phyloP scores from a whole-genome alignment of 148 eudicot genomes.

The Chenopodium suecicum region DNA sequence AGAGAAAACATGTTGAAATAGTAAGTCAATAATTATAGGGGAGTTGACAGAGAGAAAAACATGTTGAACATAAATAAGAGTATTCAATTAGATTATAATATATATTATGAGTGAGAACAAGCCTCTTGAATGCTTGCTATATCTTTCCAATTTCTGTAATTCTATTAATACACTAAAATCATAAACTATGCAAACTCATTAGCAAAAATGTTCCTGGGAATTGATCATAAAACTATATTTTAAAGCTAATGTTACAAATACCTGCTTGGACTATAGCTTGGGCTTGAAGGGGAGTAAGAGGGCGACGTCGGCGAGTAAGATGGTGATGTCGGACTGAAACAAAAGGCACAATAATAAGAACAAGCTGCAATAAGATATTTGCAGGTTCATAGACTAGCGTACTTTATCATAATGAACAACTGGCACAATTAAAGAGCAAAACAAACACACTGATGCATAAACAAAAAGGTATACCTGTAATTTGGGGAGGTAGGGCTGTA shows the following conservation, averaged over 20 bases:
- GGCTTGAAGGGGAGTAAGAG: slow-evolving; percentile 48
- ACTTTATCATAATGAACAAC: background rate
- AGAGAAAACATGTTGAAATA: no score
- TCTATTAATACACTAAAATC: no score
- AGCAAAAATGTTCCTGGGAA: background rate
- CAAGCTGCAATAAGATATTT: background rate
- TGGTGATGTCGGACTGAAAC: slow-evolving; percentile 51
- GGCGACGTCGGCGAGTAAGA: slow-evolving; percentile 50
- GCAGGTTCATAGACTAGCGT: background rate
- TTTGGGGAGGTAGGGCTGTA: slow-evolving; percentile 53
- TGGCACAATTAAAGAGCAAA: background rate
- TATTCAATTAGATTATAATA: no score
- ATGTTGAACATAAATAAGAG: no score
- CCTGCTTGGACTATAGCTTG: slow-evolving; percentile 60
- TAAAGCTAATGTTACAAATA: slow-evolving; percentile 15
- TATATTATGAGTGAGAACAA: no score
- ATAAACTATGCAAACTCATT: no score
- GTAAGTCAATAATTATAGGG: no score
- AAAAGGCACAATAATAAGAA: background rate
- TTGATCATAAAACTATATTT: background rate
- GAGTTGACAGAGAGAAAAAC: no score
- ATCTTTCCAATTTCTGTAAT: no score
- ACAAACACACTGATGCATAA: background rate
- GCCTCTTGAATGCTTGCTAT: no score
- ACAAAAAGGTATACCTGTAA: slow-evolving; percentile 38